phyloP scores from a whole-genome alignment of 2,329 filamentous ascomycete genomes.

The Diaporthe australafricana region DNA sequence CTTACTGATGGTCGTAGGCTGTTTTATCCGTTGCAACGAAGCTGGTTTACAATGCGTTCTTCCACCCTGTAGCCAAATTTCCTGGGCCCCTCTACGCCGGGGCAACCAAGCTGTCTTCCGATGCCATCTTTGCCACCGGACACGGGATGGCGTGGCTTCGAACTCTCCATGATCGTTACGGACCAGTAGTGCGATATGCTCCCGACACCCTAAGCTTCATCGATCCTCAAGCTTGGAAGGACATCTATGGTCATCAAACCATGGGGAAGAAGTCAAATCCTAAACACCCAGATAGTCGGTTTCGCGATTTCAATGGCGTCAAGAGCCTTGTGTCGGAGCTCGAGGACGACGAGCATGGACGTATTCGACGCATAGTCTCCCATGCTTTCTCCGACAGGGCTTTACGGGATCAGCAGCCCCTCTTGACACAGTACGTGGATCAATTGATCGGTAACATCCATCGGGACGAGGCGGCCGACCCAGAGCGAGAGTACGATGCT shows the following conservation, averaged over 20 bases:
- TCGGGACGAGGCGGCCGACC: neutral
- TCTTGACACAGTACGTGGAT: constrained; percentile 2
- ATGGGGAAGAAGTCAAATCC: neutral
- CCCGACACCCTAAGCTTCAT: neutral
- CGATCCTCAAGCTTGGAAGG: neutral
- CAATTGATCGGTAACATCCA: neutral
- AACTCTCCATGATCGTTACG: neutral
- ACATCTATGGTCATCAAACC: neutral
- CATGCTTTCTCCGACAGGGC: constrained; percentile 18
- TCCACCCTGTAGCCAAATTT: neutral
- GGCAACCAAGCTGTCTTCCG: neutral
- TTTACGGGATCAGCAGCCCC: neutral
- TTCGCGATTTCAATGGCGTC: neutral
- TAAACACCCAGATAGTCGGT: neutral
- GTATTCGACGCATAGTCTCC: neutral
- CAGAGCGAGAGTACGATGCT: constrained; percentile 15
- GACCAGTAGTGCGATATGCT: neutral
- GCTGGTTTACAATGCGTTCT: too few species aligned
- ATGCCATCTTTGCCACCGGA: neutral
- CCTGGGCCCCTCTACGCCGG: neutral
- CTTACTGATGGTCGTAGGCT: too few species aligned
- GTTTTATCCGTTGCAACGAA: too few species aligned
- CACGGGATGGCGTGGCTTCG: neutral
- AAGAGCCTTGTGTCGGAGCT: neutral
- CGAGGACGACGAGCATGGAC: neutral